Evolutionary conservation across 2,329 filamentous ascomycete genomes (phyloP), one percentile per base, ranked within the genome.

Genomic region (Aspergillus latus): DNA sequence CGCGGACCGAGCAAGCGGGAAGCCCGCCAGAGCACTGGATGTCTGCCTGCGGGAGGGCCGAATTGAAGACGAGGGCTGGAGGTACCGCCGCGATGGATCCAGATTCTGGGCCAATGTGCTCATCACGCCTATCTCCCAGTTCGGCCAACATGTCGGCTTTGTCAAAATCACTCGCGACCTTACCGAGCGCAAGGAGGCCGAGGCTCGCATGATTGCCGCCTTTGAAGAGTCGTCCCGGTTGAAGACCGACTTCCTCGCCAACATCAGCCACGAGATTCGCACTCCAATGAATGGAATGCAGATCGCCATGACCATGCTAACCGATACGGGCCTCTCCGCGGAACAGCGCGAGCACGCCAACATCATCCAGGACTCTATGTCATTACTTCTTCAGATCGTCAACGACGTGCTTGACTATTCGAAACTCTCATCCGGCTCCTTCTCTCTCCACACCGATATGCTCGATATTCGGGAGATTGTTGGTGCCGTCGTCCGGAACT

Each of bases 321-420:
- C 81, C 16, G 81, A 83, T 59, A 84, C 82, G 0, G 63, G 70
- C 0, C 69, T 87, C 15, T 75, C 76, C 5, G 67, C 76, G 1
- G 76, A 83, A 42, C 84, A 87, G 66, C 75, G 77, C 21, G 83
- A 87, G 55, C 80, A 81, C 42, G 78, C 81, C 1, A 74, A 76
- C 42, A 82, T 86, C 45, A 83, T 87, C 54, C 78, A 84, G 60
- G 82, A 85, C 55, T 86, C 84, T 0, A 83, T 82, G 1, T 77
- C 80, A 16, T 74, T 85, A 2, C 73, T 87, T 21, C 70, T 87
- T 16, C 81, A 83, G 59, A 79, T 87, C 48, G 86, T 87, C 66
- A 86, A 87, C 63, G 83, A 86, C 58, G 84, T 88, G 46, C 76
- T 87, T n/a, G 84, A 88, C 69, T 87, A 85, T 64, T 86, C 84